These are phyloP conservation scores for Saitozyma podzolica DNA, from an alignment of 768 basidiomycete species.

Conservation along the genomic window DNA sequence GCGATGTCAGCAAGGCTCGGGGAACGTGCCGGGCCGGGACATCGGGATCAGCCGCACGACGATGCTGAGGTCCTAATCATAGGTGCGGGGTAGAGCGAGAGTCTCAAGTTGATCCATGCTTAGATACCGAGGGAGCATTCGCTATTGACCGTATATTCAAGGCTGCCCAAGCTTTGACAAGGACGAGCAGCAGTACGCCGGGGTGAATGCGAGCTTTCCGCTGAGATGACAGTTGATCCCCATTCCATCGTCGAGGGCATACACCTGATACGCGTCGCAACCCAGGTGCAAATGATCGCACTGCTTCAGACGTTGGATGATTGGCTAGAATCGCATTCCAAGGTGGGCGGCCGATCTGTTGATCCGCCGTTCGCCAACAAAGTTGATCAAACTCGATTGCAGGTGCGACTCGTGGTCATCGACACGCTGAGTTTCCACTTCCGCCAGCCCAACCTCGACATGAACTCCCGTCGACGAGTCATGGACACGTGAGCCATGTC, in stretches of 20 bases:
- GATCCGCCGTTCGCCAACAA: not conserved
- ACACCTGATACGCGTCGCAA: constrained; percentile 41
- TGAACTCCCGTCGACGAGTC: constrained; percentile 21
- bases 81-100: constrained; percentile 26
- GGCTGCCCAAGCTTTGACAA: constrained; percentile 23
- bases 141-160: constrained; percentile 27
- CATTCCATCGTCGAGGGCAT: constrained; percentile 33
- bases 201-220: not conserved
- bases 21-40: not conserved
- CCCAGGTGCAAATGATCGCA: constrained; percentile 49
- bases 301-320: constrained; percentile 45
- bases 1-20: constrained; percentile 32
- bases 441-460: constrained; percentile 42
- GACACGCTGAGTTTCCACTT: constrained; percentile 51
- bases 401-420: constrained; percentile 45
- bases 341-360: constrained; percentile 18
- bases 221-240: constrained; percentile 16
- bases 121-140: constrained; percentile 49
- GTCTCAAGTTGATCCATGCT: not conserved
- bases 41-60: not conserved
- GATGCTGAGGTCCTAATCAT: constrained; percentile 42
- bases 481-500: constrained; percentile 42
- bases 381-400: not conserved
- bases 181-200: constrained; percentile 10
- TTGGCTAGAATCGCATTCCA: constrained; percentile 41